Evolutionary conservation across 2,329 filamentous ascomycete genomes (phyloP), one percentile per base, ranked within the genome.

Genomic region (Venturia effusa): DNA sequence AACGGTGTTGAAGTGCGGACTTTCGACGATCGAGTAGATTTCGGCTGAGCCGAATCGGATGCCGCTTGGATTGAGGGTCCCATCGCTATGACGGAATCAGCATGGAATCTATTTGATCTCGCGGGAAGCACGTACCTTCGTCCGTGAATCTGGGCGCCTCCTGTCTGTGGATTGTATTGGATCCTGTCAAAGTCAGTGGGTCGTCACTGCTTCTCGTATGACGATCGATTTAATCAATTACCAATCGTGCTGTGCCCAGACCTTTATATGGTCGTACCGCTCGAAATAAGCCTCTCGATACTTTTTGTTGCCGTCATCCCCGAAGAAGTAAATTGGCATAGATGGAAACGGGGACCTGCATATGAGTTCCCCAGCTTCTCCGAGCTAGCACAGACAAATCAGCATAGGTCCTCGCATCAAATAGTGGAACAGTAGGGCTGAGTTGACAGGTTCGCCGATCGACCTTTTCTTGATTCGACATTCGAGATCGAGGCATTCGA

Each of bases 191-290:
- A 24, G 43, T 48, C 8, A 48, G 43, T 48, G 43, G 43, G n/a
- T 48, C 43, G 7, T 43, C 13, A 19, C 24, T n/a, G 6, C 24
- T 48, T 24, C 15, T 27, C 4, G 43, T 45, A 1, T 8, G 6
- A 27, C 43, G 5, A 6, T 15, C 15, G 10, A 39, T 39, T 8
- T 4, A 4, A 4, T 51, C 27, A 17, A 45, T 45, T 51, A 51
- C 72, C 75, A 79, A 66, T 81, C 79, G 65, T 79, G 77, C 66
- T 80, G 78, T 24, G 76, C 75, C 77, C 74, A 79, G 24, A 78
- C 71, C 63, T 74, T 71, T 17, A 75, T 68, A 32, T 71, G 68
- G 10, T 71, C 68, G 66, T 78, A 80, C 32, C 74, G 71, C 65
- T 76, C 75, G 67, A 81, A 81, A 68, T 81, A 81, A 15, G 76